Evolutionary conservation across 73 alveolate species (phyloP), one percentile per base, ranked within the genome.

Genomic region (Paramecium biaurelia): DNA sequence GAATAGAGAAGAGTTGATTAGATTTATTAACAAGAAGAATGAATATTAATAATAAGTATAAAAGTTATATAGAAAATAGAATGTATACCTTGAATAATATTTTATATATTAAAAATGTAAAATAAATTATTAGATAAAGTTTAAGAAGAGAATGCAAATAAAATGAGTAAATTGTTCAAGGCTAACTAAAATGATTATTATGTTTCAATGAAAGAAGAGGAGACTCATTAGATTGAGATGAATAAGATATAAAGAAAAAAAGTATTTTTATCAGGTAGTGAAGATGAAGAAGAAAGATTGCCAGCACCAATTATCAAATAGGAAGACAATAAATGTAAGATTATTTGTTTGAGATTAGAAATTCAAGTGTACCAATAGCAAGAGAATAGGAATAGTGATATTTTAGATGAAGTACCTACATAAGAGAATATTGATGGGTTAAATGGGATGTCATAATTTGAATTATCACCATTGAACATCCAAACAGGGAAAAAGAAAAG

Each of bases 201-300:
- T 63, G 84, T 63, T 26, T 63, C 84, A 32, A 63, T 63, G 84
- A 63, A 14, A 24, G 84, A 63, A 12, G 84, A 63, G 8, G 84
- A 63, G 1, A 14, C 30, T 53, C 43, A 63, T 63, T 30, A 63
- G 24, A 63, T 63, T 3, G 84, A 63, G 15, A 26, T 63, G 84
- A 63, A 63, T 26, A 63, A 63, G 28, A 63, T 63, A 30, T 63
- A 63, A 63, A 63, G 84, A 30, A 43, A 79, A 45, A 79, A 79
- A 7, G 90, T 79, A 42, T 79, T 79, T 79, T 45, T 79, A 41
- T 79, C 90, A 41, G 90, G 90, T 10, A 43, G 76, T 41, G 90
- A 79, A 23, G 90, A 79, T 20, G 90, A 79, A 34, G 90, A 79
- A 43, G 90, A 79, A 35, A 4, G 45, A 23, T 37, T n/a, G 34